A percentile compares a stretch with the other conserved stretches of the same genome.
These are phyloP conservation scores for Ceratobasidium sp. DNA, from an alignment of 1,284 basidiomycete species.

Conservation along the genomic window DNA sequence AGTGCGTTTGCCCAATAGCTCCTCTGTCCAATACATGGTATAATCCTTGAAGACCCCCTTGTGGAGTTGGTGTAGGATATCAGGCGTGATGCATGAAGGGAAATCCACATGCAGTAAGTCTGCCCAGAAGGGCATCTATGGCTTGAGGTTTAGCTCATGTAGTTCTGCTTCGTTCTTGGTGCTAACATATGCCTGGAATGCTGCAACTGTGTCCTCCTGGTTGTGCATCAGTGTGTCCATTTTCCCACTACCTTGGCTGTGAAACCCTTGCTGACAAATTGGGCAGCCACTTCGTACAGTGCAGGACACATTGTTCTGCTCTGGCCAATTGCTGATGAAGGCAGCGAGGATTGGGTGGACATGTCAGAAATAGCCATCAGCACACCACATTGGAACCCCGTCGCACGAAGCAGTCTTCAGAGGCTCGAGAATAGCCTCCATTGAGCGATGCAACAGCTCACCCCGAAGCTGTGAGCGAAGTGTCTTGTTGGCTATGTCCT, in stretches of 20 bases:
- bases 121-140: not conserved
- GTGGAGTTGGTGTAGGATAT: slow-evolving; percentile 52
- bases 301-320: slow-evolving; percentile 45
- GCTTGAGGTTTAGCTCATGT: not conserved
- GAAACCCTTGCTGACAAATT: slow-evolving; percentile 10
- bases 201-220: not conserved
- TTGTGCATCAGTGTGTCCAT: not conserved
- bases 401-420: slow-evolving; percentile 36
- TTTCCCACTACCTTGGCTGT: slow-evolving; percentile 6
- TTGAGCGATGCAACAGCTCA: slow-evolving; percentile 46
- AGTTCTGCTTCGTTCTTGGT: slow-evolving; percentile 13
- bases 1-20: not conserved
- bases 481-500: not conserved
- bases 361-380: slow-evolving; percentile 37
- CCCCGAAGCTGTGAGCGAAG: slow-evolving; percentile 8
- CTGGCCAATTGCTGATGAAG: slow-evolving; percentile 47
- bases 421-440: slow-evolving; percentile 44
- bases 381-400: slow-evolving; percentile 42
- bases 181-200: not conserved
- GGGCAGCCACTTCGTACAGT: slow-evolving; percentile 32
- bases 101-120: slow-evolving; percentile 41
- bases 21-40: not conserved
- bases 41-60: slow-evolving; percentile 51
- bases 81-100: slow-evolving; percentile 47
- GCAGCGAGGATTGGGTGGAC: slow-evolving; percentile 45